These are phyloP conservation scores for Penicillium vulpinum DNA, from an alignment of 2,329 filamentous ascomycete species.

Conservation along the genomic window DNA sequence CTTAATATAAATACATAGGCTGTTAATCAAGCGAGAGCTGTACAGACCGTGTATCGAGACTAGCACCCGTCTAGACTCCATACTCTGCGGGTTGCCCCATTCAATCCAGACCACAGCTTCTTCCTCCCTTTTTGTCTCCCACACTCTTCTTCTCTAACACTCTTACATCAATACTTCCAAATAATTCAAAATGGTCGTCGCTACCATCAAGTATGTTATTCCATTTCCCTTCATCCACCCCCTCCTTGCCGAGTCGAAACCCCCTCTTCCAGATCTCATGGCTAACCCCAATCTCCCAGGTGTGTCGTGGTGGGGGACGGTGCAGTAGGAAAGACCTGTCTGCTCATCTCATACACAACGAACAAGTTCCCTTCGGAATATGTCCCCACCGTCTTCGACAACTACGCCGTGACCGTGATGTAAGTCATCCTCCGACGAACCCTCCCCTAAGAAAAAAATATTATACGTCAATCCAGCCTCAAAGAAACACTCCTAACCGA, in stretches of 20 bases:
- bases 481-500: slow-evolving; percentile 6
- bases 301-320: slow-evolving; percentile 99
- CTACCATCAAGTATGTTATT: slow-evolving; percentile 61
- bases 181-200: slow-evolving; percentile 56
- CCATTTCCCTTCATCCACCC: slow-evolving; percentile 4
- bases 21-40: neutral
- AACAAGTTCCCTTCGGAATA: slow-evolving; percentile 99
- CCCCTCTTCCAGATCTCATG: slow-evolving; percentile 4
- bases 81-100: slow-evolving; percentile 25
- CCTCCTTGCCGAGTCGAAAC: slow-evolving; percentile 11
- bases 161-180: slow-evolving; percentile 4
- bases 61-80: slow-evolving; percentile 23
- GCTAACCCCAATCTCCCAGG: slow-evolving; percentile 53
- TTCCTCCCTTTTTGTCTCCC: slow-evolving; percentile 31
- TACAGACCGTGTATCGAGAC: slow-evolving; percentile 11
- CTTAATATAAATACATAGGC: neutral
- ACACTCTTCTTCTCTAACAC: slow-evolving; percentile 17
- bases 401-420: slow-evolving; percentile 99
- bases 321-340: slow-evolving; percentile 98
- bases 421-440: slow-evolving; percentile 56
- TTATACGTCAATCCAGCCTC: neutral
- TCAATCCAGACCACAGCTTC: slow-evolving; percentile 30
- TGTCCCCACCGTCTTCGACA: slow-evolving; percentile 98
- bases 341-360: slow-evolving; percentile 98
- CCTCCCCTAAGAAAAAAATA: slow-evolving; percentile 1